Percentiles rank a stretch among this genome's conserved stretches.
phyloP scores from a whole-genome alignment of 768 basidiomycete species.

The Pisolithus tinctorius region DNA sequence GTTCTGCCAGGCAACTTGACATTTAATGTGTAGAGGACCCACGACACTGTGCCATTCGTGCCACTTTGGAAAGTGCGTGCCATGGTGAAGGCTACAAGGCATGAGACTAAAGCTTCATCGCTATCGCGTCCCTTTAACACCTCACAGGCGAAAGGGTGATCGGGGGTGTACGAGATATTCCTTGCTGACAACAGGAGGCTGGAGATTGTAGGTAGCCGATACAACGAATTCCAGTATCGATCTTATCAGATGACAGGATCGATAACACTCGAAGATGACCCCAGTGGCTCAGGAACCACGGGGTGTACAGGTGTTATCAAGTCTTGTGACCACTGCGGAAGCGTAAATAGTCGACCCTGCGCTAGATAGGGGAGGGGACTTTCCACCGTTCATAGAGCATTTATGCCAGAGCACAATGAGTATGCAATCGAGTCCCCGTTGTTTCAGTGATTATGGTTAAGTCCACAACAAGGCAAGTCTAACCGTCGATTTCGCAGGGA shows the following conservation, averaged over 20 bases:
- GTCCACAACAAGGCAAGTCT: too few species aligned
- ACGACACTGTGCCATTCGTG: constrained; percentile 15
- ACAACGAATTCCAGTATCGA: constrained; percentile 7
- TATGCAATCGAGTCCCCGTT: too few species aligned
- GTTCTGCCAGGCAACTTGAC: not conserved
- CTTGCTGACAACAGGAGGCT: not conserved
- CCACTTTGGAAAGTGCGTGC: not conserved
- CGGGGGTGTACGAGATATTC: not conserved
- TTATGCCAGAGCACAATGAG: too few species aligned
- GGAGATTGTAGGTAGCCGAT: not conserved
- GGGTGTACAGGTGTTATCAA: not conserved
- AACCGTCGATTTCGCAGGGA: not conserved
- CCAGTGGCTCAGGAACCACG: not conserved
- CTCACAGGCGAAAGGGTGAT: not conserved
- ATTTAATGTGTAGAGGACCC: constrained; percentile 11
- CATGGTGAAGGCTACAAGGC: not conserved
- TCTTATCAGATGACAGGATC: constrained; percentile 12
- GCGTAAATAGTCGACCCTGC: not conserved
- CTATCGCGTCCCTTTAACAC: not conserved
- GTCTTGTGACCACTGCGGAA: not conserved
- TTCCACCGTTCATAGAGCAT: too few species aligned
- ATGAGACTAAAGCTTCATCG: not conserved
- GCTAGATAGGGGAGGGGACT: not conserved
- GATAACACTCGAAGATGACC: not conserved
- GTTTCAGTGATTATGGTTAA: too few species aligned